phyloP scores from a whole-genome alignment of 352 stramenopile genomes.

The Globisporangium megalacanthum region DNA sequence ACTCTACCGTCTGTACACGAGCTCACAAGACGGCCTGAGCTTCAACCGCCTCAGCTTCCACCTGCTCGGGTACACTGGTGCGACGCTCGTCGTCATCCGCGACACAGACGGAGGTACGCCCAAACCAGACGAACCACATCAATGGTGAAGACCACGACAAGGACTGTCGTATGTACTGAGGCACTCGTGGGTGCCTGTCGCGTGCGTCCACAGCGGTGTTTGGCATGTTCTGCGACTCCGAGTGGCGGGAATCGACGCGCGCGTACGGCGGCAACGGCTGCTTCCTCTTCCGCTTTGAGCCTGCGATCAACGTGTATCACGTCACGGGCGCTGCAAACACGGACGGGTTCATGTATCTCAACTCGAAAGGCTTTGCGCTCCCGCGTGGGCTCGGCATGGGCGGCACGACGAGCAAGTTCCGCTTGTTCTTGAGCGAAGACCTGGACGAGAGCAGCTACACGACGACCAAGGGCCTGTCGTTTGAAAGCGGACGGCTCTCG shows the following conservation, averaged over 20 bases:
- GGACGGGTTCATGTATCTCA: slow-evolving; percentile 84
- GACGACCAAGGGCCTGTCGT: slow-evolving; percentile 62
- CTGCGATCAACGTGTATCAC: slow-evolving; percentile 58
- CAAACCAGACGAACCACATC: neutral
- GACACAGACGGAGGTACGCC: slow-evolving; percentile 54
- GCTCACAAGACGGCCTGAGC: slow-evolving; percentile 68
- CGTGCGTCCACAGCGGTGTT: slow-evolving; percentile 49
- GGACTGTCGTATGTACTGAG: neutral
- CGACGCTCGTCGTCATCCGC: slow-evolving; percentile 66
- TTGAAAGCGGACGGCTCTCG: slow-evolving; percentile 62
- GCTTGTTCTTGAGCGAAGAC: slow-evolving; percentile 80
- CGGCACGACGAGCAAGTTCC: slow-evolving; percentile 67
- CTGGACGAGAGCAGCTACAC: slow-evolving; percentile 82
- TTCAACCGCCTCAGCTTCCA: slow-evolving; percentile 84
- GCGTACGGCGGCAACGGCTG: slow-evolving; percentile 79
- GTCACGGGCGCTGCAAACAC: slow-evolving; percentile 37
- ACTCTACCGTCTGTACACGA: slow-evolving; percentile 75
- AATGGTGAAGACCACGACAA: neutral
- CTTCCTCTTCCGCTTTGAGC: slow-evolving; percentile 71
- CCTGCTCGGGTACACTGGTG: slow-evolving; percentile 68
- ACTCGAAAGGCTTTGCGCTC: slow-evolving; percentile 76
- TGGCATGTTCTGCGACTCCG: slow-evolving; percentile 81
- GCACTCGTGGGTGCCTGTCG: too few relatives aligned
- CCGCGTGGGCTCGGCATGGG: slow-evolving; percentile 74
- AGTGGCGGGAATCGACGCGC: slow-evolving; percentile 79